Base-by-base conservation (phyloP, 2,329 filamentous ascomycete species). In the Trichophyton benhamiae region DNA sequence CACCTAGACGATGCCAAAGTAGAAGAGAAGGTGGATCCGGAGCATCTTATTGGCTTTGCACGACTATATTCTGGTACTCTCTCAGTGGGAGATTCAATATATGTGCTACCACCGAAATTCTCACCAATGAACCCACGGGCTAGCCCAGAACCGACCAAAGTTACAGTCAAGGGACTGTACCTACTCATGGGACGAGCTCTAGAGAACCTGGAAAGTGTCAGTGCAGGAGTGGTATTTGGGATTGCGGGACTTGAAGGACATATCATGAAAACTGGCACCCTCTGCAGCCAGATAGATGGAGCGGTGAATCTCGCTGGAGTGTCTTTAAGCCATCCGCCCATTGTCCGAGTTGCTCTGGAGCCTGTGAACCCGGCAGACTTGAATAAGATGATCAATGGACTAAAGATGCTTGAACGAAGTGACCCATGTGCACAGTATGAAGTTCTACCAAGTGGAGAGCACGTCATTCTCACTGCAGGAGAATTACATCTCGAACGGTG, bases 341-440 rank as follows among this genome's bases (percentile, higher is more conserved):
- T 99, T 65, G 94, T 99, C 4, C 87, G 94, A 58, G 92, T 99
- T 20, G 91, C 94, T 0, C 78, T 99, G n/a, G 94, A 99, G 72
- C 94, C 94, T 0, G 86, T 85, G 61, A 95, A 94, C 72, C 94
- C 94, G 0, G 86, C 84, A 27, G 91, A 99, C 70, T 79, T 99
- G 22, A 87, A 94, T 72, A 96, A 95, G 76, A 95, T 99, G 91
- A 91, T 99, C 61, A 82, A 83, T 4, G 94, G 94, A 0, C 78
- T 99, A 59, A 86, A 86, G 64, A 78, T 99, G 17, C 83, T 99
- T 0, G 91, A 96, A 36, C 91, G 96, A 70, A 95, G 91, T 68
- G 94, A 99, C 69, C 92, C 94, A 0, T 97, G 94, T 69, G 94
- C 92, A 13, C 87, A 95, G 72, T 99, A 99, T 68, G 91, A 97